Base-by-base conservation (phyloP, 2,329 filamentous ascomycete genomes). In the Graphilbum fragrans region DNA sequence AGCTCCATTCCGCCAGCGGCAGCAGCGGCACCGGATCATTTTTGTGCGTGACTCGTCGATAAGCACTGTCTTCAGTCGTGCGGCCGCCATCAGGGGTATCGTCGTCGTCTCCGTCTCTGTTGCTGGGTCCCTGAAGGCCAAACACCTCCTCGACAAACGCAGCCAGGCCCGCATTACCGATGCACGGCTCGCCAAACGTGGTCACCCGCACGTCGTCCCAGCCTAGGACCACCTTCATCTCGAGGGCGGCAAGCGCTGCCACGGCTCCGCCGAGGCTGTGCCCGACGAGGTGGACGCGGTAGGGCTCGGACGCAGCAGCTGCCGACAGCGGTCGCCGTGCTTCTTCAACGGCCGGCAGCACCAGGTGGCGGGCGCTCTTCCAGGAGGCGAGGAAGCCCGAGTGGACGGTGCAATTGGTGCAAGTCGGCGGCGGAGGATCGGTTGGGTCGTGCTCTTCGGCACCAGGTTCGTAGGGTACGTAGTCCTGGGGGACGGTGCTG, bases 261-360 rank as follows among this genome's bases (percentile, higher is more conserved):
- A 98, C 85, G 0, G 92, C 88, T 16, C 92, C 92, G 18, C 92
- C 92, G 0, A 98, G 75, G 39, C 85, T 94, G 58, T 98, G 92
- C 0, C 92, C 92, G 8, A 94, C 77, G 3, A 98, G 67, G 20
- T 82, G 78, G 14, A 96, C 63, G 33, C 77, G 65, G 52, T 93
- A 90, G 20, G 73, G 64, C 0, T 84, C 84, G 53, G 90, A 73
- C 34, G 72, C 62, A 16, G 65, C 57, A 12, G 35, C 8, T 5
- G 35, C 29, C 14, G 29, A 8, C 29, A 7, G 29, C 29, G 9
- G 29, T 32, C 29, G 29, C 11, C 10, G 29, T 17, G 85, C 65
- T 5, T 64, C 60, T 41, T 74, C 64, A 4, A 98, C 63, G 22
- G 78, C 65, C 0, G 81, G 74, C 16, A 94, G 58, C 22, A 98